Evolutionary conservation across 306 rosid genomes (phyloP).

Genomic region (Vigna radiata): DNA sequence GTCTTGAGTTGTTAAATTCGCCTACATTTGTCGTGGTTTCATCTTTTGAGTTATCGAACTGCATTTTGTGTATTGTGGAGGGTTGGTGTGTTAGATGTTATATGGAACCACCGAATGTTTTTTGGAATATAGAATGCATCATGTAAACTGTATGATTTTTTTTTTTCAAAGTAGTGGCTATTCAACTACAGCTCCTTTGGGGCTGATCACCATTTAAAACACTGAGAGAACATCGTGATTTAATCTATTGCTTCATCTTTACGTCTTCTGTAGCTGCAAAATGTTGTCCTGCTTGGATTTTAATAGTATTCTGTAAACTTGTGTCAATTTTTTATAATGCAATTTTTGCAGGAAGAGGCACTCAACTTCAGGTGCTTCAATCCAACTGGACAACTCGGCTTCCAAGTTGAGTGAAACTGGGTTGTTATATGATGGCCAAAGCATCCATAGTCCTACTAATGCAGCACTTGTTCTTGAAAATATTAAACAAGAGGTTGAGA

Average conservation of each 20-base stretch:
- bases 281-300: not conserved
- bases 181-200: not conserved
- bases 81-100: slow-evolving; percentile 1
- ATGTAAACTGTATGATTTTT: not conserved
- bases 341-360: slow-evolving; percentile 75
- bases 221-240: slow-evolving; percentile 4
- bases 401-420: slow-evolving; percentile 67
- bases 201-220: not conserved
- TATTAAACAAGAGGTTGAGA: slow-evolving; percentile 78
- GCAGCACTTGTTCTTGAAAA: slow-evolving; percentile 91
- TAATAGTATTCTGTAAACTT: not conserved
- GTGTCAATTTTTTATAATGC: slow-evolving; percentile 15
- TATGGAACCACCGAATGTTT: not conserved
- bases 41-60: not conserved
- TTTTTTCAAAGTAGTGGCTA: not conserved
- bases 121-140: not conserved
- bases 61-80: not conserved
- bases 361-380: slow-evolving; percentile 57
- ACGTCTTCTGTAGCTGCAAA: not conserved
- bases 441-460: slow-evolving; percentile 86
- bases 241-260: not conserved
- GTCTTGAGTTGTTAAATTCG: not conserved
- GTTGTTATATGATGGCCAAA: slow-evolving; percentile 71
- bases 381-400: slow-evolving; percentile 57
- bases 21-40: slow-evolving; percentile 9